Evolutionary conservation across 306 rosid genomes (phyloP), one percentile per base, ranked within the genome.

Genomic region (Begonia masoniana): DNA sequence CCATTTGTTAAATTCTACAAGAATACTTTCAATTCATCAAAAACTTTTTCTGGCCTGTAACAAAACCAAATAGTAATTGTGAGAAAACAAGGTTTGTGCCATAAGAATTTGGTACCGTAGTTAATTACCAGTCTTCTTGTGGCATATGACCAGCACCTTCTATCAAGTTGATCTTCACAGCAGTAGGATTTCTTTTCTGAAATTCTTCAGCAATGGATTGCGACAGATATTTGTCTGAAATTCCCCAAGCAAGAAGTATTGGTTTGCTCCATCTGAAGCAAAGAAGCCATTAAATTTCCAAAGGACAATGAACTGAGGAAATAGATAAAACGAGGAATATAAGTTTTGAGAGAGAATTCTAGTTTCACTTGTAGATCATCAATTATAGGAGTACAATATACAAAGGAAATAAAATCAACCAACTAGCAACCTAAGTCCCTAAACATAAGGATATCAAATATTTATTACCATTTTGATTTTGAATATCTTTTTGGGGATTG

Each of bases 31-130:
- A 85, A 57, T 60, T 92, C 85, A 54, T 78, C 84, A 31, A 81
- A 74, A 64, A 89, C 95, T 72, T 80, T 91, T 74, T 91, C 97
- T n/a, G 96, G 97, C 97, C 97, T 91, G 94, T 64, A 3, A 51
- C 55, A 35, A 57, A 65, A 39, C 10, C 7, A 52, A 63, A 50
- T 39, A 51, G 58, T 39, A 48, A 10, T 48, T 6, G 41, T 50
- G 24, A 39, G 15, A 17, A 42, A n/a, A 43, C 59, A 47, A 15
- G 9, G 31, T 24, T 41, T 2, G 10, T 0, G 35, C 43, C 10
- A 56, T 7, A 54, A 13, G 41, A 66, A 50, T 60, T 14, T 6
- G 26, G 51, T 55, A 62, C 7, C 39, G 47, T 62, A 17, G 19
- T 17, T 17, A 17, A 17, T 17, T 17, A 17, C 19, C 19, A 17